These are phyloP conservation scores for Ganoderma meredithae DNA, from an alignment of 1,284 basidiomycete species.

Conservation along the genomic window DNA sequence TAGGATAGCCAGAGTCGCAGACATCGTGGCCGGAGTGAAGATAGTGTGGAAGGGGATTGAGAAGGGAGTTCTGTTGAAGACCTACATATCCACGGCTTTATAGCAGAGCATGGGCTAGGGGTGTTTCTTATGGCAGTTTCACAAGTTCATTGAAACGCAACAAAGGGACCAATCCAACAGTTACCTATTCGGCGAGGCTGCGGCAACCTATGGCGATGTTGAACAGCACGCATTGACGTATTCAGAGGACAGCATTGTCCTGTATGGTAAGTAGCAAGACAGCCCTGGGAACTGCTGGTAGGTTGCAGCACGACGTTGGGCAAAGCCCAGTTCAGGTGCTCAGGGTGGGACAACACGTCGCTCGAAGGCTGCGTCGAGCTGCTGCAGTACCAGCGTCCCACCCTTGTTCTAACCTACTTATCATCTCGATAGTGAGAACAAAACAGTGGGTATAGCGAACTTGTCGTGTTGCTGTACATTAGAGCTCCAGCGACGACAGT, in stretches of 20 bases:
- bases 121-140: neutral
- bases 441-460: too few species aligned
- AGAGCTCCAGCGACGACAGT: too few species aligned
- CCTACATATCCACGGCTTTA: neutral
- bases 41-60: neutral
- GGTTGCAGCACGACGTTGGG: neutral
- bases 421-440: too few species aligned
- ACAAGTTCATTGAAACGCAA: neutral
- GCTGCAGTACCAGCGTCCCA: too few species aligned
- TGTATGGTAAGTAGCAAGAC: neutral
- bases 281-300: neutral
- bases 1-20: constrained; percentile 4
- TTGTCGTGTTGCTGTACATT: too few species aligned
- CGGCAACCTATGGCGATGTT: neutral
- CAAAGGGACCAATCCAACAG: neutral
- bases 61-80: neutral
- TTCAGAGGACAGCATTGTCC: neutral
- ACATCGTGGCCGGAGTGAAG: constrained; percentile 6
- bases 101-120: neutral
- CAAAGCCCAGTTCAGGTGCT: neutral
- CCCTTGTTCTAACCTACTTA: too few species aligned
- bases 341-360: neutral
- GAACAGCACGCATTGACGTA: neutral
- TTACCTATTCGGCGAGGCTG: neutral
- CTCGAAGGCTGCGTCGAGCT: neutral